phyloP scores from a whole-genome alignment of 192 early-diverging fungal genomes.

The Thamnidium elegans region DNA sequence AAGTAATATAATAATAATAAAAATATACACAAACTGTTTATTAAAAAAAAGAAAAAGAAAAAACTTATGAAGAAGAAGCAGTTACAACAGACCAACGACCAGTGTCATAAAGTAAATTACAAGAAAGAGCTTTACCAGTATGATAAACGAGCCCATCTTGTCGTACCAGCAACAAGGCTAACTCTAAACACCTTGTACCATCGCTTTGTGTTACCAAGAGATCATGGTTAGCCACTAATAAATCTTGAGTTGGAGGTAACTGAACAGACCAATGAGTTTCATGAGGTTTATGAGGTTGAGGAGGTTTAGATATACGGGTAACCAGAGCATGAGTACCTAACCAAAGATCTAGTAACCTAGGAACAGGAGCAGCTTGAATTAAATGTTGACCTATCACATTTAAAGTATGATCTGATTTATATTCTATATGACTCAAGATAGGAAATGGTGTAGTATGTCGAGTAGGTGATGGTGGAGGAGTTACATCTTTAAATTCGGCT shows the following conservation, averaged over 20 bases:
- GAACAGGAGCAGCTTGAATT: conserved; percentile 24
- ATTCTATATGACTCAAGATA: conserved; percentile 37
- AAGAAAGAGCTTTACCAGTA: conserved; percentile 27
- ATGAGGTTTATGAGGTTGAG: conserved; percentile 15
- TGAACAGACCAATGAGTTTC: conserved; percentile 23
- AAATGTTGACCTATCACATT: conserved; percentile 43
- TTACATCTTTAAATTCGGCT: background rate
- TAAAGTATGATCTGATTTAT: conserved; percentile 42
- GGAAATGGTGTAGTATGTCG: conserved; percentile 31
- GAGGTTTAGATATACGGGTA: conserved; percentile 8
- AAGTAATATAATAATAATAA: too few relatives aligned
- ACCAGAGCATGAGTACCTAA: conserved; percentile 43
- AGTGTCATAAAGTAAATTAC: background rate
- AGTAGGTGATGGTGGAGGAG: conserved; percentile 37
- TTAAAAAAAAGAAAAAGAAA: too few relatives aligned
- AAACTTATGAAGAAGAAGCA: too few relatives aligned
- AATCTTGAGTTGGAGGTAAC: conserved; percentile 34
- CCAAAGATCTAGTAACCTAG: conserved; percentile 44
- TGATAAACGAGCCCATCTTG: conserved; percentile 33
- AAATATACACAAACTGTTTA: too few relatives aligned
- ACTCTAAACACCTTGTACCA: conserved; percentile 24
- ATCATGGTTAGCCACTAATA: conserved; percentile 37
- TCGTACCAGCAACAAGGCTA: conserved; percentile 30
- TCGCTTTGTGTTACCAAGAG: conserved; percentile 18
- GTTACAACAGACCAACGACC: too few relatives aligned